A percentile compares a stretch with the other conserved stretches of the same genome.
Conservation (phyloP, 2,329 filamentous ascomycete species). For the Trichoderma brevicompactum region DNA sequence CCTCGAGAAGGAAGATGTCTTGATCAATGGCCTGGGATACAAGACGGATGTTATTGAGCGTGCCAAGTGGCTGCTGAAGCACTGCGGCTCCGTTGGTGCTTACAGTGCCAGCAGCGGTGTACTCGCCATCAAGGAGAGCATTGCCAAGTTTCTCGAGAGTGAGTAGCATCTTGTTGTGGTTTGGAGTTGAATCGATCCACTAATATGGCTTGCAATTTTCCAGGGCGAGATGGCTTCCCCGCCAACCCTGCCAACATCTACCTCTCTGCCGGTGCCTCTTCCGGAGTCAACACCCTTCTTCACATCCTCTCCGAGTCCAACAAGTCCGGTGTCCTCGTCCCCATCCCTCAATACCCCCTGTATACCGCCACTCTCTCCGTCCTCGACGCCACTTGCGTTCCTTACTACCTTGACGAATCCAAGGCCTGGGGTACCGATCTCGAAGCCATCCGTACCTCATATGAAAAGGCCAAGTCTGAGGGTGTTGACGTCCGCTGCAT, state of each 20-base stretch:
- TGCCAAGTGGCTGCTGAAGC: slow-evolving; percentile 77
- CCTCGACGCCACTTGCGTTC: slow-evolving; percentile 83
- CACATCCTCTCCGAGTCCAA: slow-evolving; percentile 82
- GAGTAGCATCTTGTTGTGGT: slow-evolving; percentile 40
- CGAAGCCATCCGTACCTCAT: slow-evolving; percentile 71
- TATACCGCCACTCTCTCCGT: slow-evolving; percentile 92
- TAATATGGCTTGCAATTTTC: neutral
- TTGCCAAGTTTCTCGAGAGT: slow-evolving; percentile 92
- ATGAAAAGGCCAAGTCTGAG: slow-evolving; percentile 73
- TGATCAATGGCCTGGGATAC: slow-evolving; percentile 78
- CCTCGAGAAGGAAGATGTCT: slow-evolving; percentile 79
- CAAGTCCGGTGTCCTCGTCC: slow-evolving; percentile 83
- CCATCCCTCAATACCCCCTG: slow-evolving; percentile 96
- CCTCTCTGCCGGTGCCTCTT: slow-evolving; percentile 88
- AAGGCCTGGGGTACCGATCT: slow-evolving; percentile 88
- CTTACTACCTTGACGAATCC: slow-evolving; percentile 90
- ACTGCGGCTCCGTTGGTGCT: slow-evolving; percentile 89
- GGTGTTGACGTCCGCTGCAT: slow-evolving; percentile 90
- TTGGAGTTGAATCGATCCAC: slow-evolving; percentile 11
- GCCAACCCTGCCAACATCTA: slow-evolving; percentile 83
- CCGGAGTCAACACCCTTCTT: slow-evolving; percentile 91
- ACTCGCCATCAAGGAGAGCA: slow-evolving; percentile 81
- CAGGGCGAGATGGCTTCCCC: slow-evolving; percentile 84
- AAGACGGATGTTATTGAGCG: slow-evolving; percentile 86
- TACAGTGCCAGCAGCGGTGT: slow-evolving; percentile 95